These are phyloP conservation scores for Larix kaempferi DNA, from an alignment of 75 land plant genomes.

Conservation along the genomic window DNA sequence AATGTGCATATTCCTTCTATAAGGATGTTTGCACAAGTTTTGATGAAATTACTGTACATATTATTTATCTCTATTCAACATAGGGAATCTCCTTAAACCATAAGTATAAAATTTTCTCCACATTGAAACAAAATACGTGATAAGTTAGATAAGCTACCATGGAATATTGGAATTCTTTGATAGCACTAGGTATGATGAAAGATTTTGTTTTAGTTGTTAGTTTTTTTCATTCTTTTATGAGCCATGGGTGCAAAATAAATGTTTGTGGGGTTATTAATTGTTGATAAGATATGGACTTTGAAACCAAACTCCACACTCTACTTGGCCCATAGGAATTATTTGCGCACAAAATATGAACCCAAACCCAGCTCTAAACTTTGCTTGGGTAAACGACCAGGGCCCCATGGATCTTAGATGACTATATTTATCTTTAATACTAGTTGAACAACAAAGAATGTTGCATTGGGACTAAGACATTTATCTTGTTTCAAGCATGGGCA, in stretches of 20 bases:
- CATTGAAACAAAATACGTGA: no score
- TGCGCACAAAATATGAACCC: neutral
- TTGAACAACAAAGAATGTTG: neutral
- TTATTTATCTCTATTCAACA: neutral
- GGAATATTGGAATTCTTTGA: neutral
- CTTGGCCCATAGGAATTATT: neutral
- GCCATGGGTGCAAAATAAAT: neutral
- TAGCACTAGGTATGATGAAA: neutral
- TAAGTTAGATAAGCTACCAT: neutral
- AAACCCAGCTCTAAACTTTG: no score
- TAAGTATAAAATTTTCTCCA: neutral
- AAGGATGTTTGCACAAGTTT: neutral
- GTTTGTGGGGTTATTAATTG: neutral
- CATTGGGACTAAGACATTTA: neutral
- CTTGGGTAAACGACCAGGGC: neutral
- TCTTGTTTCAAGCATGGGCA: slow-evolving; percentile 16
- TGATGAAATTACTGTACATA: neutral
- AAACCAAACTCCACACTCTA: no score
- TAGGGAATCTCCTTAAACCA: neutral
- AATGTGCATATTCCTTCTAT: neutral
- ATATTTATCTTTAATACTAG: neutral
- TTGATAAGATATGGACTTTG: no score
- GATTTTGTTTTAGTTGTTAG: no score
- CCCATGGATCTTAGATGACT: neutral
- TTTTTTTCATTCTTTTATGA: no score